These are phyloP conservation scores for Huiozyma naganishii DNA, from an alignment of 805 yeast genomes.

Conservation along the genomic window DNA sequence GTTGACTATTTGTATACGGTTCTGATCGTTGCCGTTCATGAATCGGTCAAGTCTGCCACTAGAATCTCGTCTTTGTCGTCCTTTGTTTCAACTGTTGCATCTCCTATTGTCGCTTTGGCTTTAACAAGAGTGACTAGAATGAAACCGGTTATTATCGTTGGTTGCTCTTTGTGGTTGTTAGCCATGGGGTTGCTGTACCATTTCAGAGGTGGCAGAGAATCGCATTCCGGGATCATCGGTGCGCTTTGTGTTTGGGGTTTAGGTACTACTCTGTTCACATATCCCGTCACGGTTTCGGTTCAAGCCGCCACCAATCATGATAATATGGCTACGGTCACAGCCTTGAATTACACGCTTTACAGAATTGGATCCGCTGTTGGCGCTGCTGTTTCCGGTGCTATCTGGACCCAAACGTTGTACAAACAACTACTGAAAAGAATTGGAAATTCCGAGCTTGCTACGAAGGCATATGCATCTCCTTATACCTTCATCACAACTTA, in stretches of 20 bases:
- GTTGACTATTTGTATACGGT: constrained; percentile 60
- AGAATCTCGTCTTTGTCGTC: constrained; percentile 52
- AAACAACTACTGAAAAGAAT: constrained; percentile 29
- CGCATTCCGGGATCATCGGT: constrained; percentile 51
- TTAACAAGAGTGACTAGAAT: constrained; percentile 39
- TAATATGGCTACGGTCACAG: constrained; percentile 52
- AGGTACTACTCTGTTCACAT: constrained; percentile 67
- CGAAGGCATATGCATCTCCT: constrained; percentile 43
- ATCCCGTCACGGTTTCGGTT: constrained; percentile 51
- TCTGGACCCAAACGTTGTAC: constrained; percentile 58
- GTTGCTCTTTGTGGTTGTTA: constrained; percentile 47
- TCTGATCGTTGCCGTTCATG: constrained; percentile 50
- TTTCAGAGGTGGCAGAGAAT: constrained; percentile 42
- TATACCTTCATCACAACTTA: constrained; percentile 36
- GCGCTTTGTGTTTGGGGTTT: constrained; percentile 55
- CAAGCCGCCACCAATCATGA: constrained; percentile 49
- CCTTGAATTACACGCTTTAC: constrained; percentile 46
- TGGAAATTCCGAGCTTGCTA: constrained; percentile 34
- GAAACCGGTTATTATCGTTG: constrained; percentile 51
- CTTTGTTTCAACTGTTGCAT: constrained; percentile 53
- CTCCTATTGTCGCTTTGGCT: constrained; percentile 45
- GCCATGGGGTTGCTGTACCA: constrained; percentile 50
- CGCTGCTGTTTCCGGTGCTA: constrained; percentile 53
- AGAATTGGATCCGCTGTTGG: constrained; percentile 59
- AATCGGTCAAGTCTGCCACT: constrained; percentile 49